phyloP scores from a whole-genome alignment of 768 basidiomycete species.

The Tephrocybe sp. region DNA sequence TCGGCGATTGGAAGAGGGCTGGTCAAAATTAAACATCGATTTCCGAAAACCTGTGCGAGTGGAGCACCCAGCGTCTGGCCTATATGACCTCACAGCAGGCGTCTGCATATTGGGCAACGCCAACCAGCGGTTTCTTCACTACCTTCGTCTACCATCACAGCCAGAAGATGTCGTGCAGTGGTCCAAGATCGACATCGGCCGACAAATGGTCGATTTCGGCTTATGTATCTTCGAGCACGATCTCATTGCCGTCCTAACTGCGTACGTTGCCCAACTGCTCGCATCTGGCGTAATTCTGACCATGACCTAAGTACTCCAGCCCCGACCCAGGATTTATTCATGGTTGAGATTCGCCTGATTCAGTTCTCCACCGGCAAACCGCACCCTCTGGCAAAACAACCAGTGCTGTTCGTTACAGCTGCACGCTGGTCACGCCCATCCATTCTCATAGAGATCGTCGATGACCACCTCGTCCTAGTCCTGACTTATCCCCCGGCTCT shows the following conservation, averaged over 20 bases:
- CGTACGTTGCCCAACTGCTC: not conserved
- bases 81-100: conserved; percentile 42
- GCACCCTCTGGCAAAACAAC: conserved; percentile 10
- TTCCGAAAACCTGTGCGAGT: conserved; percentile 27
- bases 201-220: conserved; percentile 39
- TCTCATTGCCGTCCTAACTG: conserved; percentile 26
- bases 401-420: conserved; percentile 25
- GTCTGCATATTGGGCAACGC: conserved; percentile 36
- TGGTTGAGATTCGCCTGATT: not conserved
- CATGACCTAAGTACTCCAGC: not conserved
- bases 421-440: not conserved
- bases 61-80: conserved; percentile 27
- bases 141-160: conserved; percentile 29
- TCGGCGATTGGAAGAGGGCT: conserved; percentile 26
- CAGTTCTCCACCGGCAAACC: conserved; percentile 6
- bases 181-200: conserved; percentile 24
- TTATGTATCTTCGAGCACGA: conserved; percentile 41
- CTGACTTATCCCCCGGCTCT: not conserved
- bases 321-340: no score
- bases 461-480: conserved; percentile 12
- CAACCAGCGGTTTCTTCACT: conserved; percentile 26
- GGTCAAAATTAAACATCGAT: conserved; percentile 23
- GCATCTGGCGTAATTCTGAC: not conserved
- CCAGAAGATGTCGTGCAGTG: conserved; percentile 24
- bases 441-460: conserved; percentile 17